These are phyloP conservation scores for Closterium sp. DNA, from an alignment of 139 green algal species.

Conservation along the genomic window DNA sequence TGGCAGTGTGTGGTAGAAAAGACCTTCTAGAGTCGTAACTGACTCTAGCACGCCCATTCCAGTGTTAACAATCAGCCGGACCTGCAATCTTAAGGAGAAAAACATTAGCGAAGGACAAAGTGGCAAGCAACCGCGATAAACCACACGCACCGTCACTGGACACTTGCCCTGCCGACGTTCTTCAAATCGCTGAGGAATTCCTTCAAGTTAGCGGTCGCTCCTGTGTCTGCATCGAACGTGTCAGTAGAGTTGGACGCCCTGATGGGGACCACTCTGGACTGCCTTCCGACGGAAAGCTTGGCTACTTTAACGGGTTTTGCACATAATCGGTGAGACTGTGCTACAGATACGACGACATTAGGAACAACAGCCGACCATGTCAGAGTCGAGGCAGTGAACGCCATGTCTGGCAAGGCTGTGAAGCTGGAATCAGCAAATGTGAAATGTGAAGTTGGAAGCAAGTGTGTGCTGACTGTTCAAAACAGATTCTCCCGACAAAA, in stretches of 20 bases:
- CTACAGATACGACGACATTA: neutral
- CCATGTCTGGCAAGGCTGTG: neutral
- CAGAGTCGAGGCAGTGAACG: neutral
- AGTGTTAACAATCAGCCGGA: constrained; percentile 42
- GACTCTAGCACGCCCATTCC: constrained; percentile 38
- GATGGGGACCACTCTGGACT: neutral
- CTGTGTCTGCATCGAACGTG: neutral
- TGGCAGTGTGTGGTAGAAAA: constrained; percentile 25
- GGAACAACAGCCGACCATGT: neutral
- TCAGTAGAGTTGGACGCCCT: neutral
- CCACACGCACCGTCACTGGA: neutral
- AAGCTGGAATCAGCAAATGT: neutral
- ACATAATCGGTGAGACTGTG: neutral
- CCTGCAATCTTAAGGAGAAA: neutral
- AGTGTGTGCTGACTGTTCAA: too few relatives aligned
- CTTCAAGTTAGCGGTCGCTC: constrained; percentile 15
- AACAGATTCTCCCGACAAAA: too few relatives aligned
- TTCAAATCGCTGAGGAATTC: constrained; percentile 28
- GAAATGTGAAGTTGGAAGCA: too few relatives aligned
- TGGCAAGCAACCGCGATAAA: constrained; percentile 12
- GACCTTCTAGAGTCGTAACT: constrained; percentile 31
- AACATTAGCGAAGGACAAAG: constrained; percentile 6
- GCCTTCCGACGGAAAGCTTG: neutral
- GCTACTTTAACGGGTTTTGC: neutral
- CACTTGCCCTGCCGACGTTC: constrained; percentile 24